Percentiles rank a stretch among this genome's conserved stretches.
These are phyloP conservation scores for Beauveria caledonica DNA, from an alignment of 2,329 filamentous ascomycete species.

Conservation along the genomic window DNA sequence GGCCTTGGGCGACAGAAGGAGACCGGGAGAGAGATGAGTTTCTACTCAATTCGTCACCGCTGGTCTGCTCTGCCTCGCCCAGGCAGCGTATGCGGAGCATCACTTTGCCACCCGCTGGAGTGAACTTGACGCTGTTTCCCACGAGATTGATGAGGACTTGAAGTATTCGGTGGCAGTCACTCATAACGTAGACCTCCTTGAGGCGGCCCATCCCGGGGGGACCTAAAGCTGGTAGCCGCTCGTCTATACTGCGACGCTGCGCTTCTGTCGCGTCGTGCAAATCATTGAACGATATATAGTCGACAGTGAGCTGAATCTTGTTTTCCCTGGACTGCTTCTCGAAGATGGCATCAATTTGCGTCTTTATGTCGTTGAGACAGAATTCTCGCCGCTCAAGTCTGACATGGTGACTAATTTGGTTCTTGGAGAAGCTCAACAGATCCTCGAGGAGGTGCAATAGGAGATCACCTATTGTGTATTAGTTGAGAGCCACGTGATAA, in stretches of 20 bases:
- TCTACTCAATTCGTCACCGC: not conserved
- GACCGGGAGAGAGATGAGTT: slow-evolving; percentile 5
- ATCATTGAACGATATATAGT: slow-evolving; percentile 36
- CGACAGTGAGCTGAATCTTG: slow-evolving; percentile 63
- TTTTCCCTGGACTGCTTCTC: slow-evolving; percentile 82
- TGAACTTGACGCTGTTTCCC: slow-evolving; percentile 89
- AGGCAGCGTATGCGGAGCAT: slow-evolving; percentile 68
- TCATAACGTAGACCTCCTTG: slow-evolving; percentile 82
- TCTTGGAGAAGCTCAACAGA: slow-evolving; percentile 87
- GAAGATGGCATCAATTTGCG: slow-evolving; percentile 78
- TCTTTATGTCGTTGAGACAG: slow-evolving; percentile 68
- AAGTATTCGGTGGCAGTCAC: slow-evolving; percentile 81
- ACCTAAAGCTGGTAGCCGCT: not conserved
- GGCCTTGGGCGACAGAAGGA: not conserved
- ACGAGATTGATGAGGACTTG: slow-evolving; percentile 90
- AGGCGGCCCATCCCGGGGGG: slow-evolving; percentile 47
- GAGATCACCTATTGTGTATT: slow-evolving; percentile 47
- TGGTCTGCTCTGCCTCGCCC: slow-evolving; percentile 39
- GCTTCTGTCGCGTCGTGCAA: not conserved
- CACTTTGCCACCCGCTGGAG: slow-evolving; percentile 66
- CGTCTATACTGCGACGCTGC: not conserved
- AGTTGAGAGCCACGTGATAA: not conserved
- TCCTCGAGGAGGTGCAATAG: slow-evolving; percentile 82
- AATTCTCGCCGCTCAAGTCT: slow-evolving; percentile 81
- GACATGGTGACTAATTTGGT: slow-evolving; percentile 82